These are phyloP conservation scores for Kappamyces sp. DNA, from an alignment of 192 early-diverging fungal genomes.

Conservation along the genomic window DNA sequence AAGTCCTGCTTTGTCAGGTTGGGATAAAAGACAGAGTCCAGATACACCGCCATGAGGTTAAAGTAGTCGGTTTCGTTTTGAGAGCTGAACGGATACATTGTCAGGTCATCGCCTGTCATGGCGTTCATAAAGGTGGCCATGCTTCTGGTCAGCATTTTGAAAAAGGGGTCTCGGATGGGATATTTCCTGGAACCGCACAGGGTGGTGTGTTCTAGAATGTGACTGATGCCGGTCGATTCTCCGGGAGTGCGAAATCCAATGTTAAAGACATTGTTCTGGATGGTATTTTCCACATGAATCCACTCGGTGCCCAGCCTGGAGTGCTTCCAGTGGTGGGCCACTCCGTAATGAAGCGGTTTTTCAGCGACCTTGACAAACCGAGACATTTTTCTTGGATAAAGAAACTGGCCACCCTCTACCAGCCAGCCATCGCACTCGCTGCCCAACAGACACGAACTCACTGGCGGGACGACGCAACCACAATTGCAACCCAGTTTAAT, in stretches of 20 bases:
- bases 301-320: constrained; percentile 63
- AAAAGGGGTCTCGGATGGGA: constrained; percentile 97
- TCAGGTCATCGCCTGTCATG: constrained; percentile 81
- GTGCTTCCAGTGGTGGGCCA: constrained; percentile 28
- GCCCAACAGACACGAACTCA: too few species aligned
- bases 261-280: constrained; percentile 87
- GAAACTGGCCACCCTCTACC: too few species aligned
- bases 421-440: too few species aligned
- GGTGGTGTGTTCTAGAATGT: constrained; percentile 94
- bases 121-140: constrained; percentile 98
- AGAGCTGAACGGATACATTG: constrained; percentile 90
- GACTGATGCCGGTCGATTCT: constrained; percentile 82
- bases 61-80: constrained; percentile 83
- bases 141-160: constrained; percentile 94
- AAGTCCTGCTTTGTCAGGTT: constrained; percentile 77
- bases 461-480: too few species aligned
- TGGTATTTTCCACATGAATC: constrained; percentile 80
- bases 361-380: too few species aligned
- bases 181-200: constrained; percentile 81
- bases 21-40: constrained; percentile 86
- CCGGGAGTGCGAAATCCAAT: constrained; percentile 80
- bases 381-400: too few species aligned
- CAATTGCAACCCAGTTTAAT: too few species aligned
- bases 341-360: neutral
- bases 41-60: constrained; percentile 84